Evolutionary conservation across 2,329 filamentous ascomycete species (phyloP).

Genomic region (Sporothrix humicola): DNA sequence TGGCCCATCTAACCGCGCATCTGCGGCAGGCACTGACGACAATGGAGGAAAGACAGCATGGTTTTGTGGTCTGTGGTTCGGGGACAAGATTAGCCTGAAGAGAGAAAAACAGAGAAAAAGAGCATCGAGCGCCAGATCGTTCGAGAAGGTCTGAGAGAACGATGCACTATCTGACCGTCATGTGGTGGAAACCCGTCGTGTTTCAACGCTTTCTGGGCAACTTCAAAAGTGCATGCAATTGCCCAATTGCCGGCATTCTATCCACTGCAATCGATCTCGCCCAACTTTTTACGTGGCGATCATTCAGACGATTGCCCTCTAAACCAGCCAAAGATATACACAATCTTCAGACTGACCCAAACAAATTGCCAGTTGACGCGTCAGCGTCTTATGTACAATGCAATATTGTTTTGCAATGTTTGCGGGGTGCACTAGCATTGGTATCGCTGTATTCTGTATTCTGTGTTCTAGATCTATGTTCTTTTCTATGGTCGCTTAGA

Average conservation of each 20-base stretch:
- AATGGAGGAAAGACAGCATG: too few relatives aligned
- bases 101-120: too few relatives aligned
- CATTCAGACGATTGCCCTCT: too few relatives aligned
- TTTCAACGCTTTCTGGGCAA: not conserved
- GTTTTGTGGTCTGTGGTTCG: too few relatives aligned
- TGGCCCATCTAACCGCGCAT: not conserved
- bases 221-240: not conserved
- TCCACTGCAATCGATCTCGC: not conserved
- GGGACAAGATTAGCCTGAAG: too few relatives aligned
- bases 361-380: not conserved
- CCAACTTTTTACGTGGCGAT: not conserved
- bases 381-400: not conserved
- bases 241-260: not conserved
- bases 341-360: too few relatives aligned
- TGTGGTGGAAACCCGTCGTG: not conserved
- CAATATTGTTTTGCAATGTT: not conserved
- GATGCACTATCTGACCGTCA: not conserved
- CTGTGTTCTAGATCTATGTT: not conserved
- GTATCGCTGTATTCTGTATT: not conserved
- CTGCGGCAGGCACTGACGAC: constrained; percentile 1
- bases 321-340: too few relatives aligned
- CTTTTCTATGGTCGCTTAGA: not conserved
- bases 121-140: not conserved
- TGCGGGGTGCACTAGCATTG: not conserved
- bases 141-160: not conserved